Evolutionary conservation across 1,284 basidiomycete genomes (phyloP).

Genomic region (Papiliotrema flavescens): DNA sequence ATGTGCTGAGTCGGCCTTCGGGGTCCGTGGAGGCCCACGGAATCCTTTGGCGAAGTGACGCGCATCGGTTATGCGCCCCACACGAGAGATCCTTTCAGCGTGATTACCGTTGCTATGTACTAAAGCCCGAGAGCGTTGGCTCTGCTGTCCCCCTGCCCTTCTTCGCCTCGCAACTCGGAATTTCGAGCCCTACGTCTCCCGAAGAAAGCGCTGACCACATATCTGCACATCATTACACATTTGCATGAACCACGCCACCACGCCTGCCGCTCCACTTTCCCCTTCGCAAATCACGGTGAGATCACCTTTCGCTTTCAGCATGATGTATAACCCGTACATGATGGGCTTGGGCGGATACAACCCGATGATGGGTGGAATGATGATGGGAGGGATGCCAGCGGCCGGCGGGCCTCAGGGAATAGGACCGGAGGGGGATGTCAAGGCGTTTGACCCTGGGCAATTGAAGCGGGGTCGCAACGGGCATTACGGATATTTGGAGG

Average conservation of each 20-base stretch:
- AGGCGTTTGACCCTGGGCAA: slow-evolving; percentile 29
- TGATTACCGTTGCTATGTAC: too few species aligned
- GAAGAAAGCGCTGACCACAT: not conserved
- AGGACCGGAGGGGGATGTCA: slow-evolving; percentile 10
- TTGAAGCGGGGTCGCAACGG: slow-evolving; percentile 36
- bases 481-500: slow-evolving; percentile 41
- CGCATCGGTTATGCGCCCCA: too few species aligned
- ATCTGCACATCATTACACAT: not conserved
- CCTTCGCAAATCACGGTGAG: not conserved
- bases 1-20: too few species aligned
- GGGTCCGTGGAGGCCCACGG: too few species aligned
- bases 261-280: not conserved
- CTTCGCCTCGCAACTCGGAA: not conserved
- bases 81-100: too few species aligned
- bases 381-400: not conserved
- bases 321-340: slow-evolving; percentile 15
- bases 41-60: too few species aligned
- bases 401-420: not conserved
- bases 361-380: slow-evolving; percentile 9
- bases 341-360: slow-evolving; percentile 8
- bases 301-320: not conserved
- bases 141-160: not conserved
- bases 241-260: not conserved
- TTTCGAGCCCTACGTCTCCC: too few species aligned
- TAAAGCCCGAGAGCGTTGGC: not conserved